Conservation (phyloP, 2,329 filamentous ascomycete species). For the Hymenoscyphus occultus region DNA sequence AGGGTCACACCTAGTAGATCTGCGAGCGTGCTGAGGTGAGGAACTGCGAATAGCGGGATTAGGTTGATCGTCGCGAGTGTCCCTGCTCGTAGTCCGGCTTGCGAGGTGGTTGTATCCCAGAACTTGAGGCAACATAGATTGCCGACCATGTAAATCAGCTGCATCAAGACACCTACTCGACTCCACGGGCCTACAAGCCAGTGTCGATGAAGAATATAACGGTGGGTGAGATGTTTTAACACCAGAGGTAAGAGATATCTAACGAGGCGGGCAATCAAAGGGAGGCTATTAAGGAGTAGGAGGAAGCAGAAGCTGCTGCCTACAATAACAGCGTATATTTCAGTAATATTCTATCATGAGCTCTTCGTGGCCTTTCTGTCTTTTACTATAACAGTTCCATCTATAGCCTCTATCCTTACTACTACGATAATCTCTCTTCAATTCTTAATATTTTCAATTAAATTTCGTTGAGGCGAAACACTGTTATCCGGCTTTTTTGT, state of each 20-base stretch:
- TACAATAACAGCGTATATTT: slow-evolving; percentile 29
- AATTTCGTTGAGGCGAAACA: too few relatives aligned
- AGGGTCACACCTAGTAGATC: slow-evolving; percentile 27
- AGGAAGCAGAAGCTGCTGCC: slow-evolving; percentile 29
- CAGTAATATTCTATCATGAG: slow-evolving; percentile 24
- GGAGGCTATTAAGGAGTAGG: slow-evolving; percentile 22
- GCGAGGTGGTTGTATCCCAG: slow-evolving; percentile 9
- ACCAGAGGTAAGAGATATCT: slow-evolving; percentile 20
- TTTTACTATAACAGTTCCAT: too few relatives aligned
- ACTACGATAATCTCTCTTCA: too few relatives aligned
- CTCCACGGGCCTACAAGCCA: slow-evolving; percentile 25
- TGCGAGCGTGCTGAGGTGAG: slow-evolving; percentile 26
- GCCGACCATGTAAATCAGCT: slow-evolving; percentile 19
- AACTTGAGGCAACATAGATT: slow-evolving; percentile 19
- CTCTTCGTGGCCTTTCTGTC: too few relatives aligned
- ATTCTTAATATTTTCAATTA: too few relatives aligned
- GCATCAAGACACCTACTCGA: slow-evolving; percentile 19
- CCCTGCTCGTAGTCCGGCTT: slow-evolving; percentile 33
- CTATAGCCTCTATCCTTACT: too few relatives aligned
- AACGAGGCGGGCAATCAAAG: slow-evolving; percentile 13
- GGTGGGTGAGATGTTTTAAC: slow-evolving; percentile 30
- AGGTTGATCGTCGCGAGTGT: slow-evolving; percentile 23
- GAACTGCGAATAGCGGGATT: slow-evolving; percentile 23
- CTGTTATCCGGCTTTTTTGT: too few relatives aligned
- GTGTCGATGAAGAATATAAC: slow-evolving; percentile 21